phyloP scores from a whole-genome alignment of 2,329 filamentous ascomycete genomes.

The Penicillium sp. region DNA sequence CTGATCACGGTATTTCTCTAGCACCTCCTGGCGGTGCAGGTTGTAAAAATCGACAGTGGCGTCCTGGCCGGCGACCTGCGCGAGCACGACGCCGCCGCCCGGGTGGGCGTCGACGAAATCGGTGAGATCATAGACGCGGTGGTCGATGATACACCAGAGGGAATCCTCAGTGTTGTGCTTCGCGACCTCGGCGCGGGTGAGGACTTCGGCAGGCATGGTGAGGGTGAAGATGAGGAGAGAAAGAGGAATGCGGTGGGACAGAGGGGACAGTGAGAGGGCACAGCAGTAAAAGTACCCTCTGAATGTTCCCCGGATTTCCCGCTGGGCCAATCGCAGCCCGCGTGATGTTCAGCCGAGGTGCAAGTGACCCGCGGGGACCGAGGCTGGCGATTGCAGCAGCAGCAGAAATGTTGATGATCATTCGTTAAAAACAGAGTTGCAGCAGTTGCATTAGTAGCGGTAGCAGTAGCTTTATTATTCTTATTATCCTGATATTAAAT shows the following conservation, averaged over 20 bases:
- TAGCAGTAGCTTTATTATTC: no score
- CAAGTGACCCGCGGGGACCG: conserved; percentile 7
- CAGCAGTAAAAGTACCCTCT: neutral
- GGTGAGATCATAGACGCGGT: conserved; percentile 82
- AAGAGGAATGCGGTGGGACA: neutral
- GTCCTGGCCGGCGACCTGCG: conserved; percentile 79
- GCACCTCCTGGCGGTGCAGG: conserved; percentile 87
- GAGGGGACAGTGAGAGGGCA: neutral
- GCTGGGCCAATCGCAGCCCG: conserved; percentile 16
- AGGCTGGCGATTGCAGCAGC: no score
- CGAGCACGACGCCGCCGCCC: conserved; percentile 77
- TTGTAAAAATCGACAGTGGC: conserved; percentile 88
- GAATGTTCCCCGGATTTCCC: conserved; percentile 19
- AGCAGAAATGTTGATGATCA: no score
- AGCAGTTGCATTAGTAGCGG: no score
- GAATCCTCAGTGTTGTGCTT: conserved; percentile 76
- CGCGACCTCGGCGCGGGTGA: conserved; percentile 66
- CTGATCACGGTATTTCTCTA: conserved; percentile 72
- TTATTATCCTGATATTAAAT: no score
- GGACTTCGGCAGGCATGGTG: conserved; percentile 28
- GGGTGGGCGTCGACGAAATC: conserved; percentile 87
- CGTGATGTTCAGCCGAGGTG: conserved; percentile 23
- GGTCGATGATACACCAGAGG: conserved; percentile 83
- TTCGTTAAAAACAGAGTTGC: no score
- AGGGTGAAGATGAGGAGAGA: neutral